A percentile compares a stretch with the other conserved stretches of the same genome.
Conservation (phyloP, 768 basidiomycete species). For the Psilocybe subaeruginosa region DNA sequence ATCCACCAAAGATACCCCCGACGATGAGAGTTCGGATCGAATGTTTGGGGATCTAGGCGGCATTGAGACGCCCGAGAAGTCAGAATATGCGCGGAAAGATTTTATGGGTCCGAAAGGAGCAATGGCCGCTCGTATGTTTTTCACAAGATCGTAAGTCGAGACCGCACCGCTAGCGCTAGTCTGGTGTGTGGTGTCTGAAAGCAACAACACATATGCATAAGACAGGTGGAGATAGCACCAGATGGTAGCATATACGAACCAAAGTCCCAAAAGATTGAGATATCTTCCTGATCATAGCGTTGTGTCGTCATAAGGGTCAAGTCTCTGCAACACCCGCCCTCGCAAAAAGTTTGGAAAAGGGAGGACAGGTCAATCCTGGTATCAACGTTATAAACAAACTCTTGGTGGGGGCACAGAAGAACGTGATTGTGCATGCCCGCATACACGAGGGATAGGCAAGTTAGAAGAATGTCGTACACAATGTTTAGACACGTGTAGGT, state of each 20-base stretch:
- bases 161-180: conserved; percentile 12
- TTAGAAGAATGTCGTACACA: neutral
- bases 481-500: neutral
- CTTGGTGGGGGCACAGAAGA: neutral
- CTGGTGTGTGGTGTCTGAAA: conserved; percentile 20
- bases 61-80: conserved; percentile 15
- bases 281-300: conserved; percentile 3
- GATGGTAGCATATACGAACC: neutral
- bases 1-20: conserved; percentile 34
- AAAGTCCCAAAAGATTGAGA: conserved; percentile 13
- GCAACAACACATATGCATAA: neutral
- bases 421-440: neutral
- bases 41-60: conserved; percentile 10
- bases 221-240: neutral
- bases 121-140: conserved; percentile 25
- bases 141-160: conserved; percentile 26
- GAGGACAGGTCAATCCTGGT: neutral
- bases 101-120: conserved; percentile 23
- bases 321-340: neutral
- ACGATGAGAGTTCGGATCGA: conserved; percentile 32
- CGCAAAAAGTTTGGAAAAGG: neutral
- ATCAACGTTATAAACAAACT: neutral
- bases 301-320: neutral
- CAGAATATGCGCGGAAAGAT: conserved; percentile 26
- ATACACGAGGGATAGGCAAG: neutral